A percentile compares a stretch with the other conserved stretches of the same genome.
Evolutionary conservation across 1,139 yeast species (phyloP).

Genomic region (Nakaseomyces glabratus): DNA sequence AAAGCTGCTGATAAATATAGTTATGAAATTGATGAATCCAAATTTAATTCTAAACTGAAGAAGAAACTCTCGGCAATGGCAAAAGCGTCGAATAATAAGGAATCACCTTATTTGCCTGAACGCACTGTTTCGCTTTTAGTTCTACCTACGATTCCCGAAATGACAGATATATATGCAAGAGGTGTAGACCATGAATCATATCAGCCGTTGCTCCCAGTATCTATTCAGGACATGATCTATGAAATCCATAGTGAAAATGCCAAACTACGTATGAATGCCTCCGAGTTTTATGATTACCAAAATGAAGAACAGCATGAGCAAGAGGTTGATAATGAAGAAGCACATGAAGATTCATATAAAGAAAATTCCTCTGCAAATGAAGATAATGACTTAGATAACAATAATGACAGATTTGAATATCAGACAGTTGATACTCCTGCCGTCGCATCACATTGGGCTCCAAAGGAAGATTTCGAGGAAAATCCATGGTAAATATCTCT

Average conservation of each 20-base stretch:
- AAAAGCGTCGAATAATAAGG: slow-evolving; percentile 14
- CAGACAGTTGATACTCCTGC: slow-evolving; percentile 19
- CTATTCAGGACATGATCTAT: slow-evolving; percentile 53
- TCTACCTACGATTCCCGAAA: slow-evolving; percentile 51
- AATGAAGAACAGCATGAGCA: slow-evolving; percentile 11
- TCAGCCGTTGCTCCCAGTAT: slow-evolving; percentile 56
- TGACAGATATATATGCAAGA: slow-evolving; percentile 53
- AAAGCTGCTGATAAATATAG: slow-evolving; percentile 69
- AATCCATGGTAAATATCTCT: slow-evolving; percentile 33
- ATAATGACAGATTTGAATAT: slow-evolving; percentile 17
- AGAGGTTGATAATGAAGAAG: slow-evolving; percentile 5
- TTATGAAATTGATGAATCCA: slow-evolving; percentile 73
- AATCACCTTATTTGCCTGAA: slow-evolving; percentile 19
- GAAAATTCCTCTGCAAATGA: slow-evolving; percentile 10
- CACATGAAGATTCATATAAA: slow-evolving; percentile 10
- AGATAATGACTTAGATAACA: slow-evolving; percentile 6
- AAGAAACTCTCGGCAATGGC: slow-evolving; percentile 35
- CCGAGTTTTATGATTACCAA: slow-evolving; percentile 5
- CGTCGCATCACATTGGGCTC: slow-evolving; percentile 22
- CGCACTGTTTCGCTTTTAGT: slow-evolving; percentile 31
- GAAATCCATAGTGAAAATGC: slow-evolving; percentile 43
- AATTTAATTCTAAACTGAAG: slow-evolving; percentile 35
- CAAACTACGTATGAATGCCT: slow-evolving; percentile 19
- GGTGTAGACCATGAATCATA: slow-evolving; percentile 40
- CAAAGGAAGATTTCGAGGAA: slow-evolving; percentile 22